A percentile compares a stretch with the other conserved stretches of the same genome.
These are phyloP conservation scores for Beta vulgaris DNA, from an alignment of 148 eudicot genomes.

Conservation along the genomic window DNA sequence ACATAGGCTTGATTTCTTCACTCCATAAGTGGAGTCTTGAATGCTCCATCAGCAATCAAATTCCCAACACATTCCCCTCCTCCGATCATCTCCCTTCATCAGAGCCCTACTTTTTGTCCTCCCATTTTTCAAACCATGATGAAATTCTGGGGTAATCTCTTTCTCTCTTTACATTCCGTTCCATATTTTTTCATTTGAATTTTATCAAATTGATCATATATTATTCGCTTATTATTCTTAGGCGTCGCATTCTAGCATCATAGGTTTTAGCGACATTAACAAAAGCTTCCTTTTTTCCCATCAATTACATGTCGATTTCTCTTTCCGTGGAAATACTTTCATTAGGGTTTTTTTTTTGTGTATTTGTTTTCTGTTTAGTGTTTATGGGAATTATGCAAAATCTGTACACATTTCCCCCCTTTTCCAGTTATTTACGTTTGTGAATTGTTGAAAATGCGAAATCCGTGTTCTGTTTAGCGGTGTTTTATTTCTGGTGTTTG, in stretches of 20 bases:
- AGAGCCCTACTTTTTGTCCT: neutral
- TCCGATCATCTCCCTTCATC: neutral
- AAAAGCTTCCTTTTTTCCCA: neutral
- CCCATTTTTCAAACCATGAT: neutral
- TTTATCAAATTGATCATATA: neutral
- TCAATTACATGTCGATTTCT: neutral
- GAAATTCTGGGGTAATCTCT: conserved; percentile 6
- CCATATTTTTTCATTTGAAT: neutral
- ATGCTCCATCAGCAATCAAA: no score
- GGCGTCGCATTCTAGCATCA: neutral
- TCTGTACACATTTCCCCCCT: no score
- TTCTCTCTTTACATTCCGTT: neutral
- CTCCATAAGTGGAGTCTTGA: no score
- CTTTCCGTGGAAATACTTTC: neutral
- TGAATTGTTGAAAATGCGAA: neutral
- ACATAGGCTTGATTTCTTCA: no score
- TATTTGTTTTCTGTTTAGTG: neutral
- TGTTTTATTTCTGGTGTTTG: neutral
- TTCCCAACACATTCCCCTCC: no score
- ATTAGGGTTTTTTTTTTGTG: neutral
- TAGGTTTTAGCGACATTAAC: no score
- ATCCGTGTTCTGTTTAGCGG: neutral
- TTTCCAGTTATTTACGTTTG: neutral
- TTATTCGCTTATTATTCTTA: neutral
- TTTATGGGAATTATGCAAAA: no score